Percentiles rank a stretch among this genome's conserved stretches.
These are phyloP conservation scores for Talaromyces albobiverticillius DNA, from an alignment of 2,329 filamentous ascomycete species.

Conservation along the genomic window DNA sequence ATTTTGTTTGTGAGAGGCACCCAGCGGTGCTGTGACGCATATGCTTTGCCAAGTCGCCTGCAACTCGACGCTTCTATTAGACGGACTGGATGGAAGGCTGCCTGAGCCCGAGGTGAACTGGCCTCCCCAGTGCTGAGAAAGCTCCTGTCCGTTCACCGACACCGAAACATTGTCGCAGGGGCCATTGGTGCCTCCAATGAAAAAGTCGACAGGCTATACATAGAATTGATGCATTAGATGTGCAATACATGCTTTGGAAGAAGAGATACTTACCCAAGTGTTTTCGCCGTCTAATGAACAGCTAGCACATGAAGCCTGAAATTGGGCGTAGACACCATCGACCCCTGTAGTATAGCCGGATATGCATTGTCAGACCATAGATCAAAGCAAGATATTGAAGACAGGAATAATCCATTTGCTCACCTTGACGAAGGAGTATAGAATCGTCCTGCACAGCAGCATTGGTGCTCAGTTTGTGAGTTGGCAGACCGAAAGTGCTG, in stretches of 20 bases:
- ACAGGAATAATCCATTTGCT: constrained; percentile 3
- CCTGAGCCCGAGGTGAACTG: constrained; percentile 22
- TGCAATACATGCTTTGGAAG: neutral
- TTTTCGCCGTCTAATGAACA: constrained; percentile 17
- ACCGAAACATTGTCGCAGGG: constrained; percentile 25
- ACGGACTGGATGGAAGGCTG: constrained; percentile 20
- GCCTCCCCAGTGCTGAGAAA: constrained; percentile 24
- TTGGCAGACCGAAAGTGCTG: constrained; percentile 13
- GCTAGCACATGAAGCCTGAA: constrained; percentile 21
- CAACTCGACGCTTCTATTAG: constrained; percentile 17
- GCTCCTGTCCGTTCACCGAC: constrained; percentile 26
- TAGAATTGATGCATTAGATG: constrained; percentile 5
- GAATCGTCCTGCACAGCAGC: constrained; percentile 7
- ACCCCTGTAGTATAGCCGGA: constrained; percentile 21
- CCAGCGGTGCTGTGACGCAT: constrained; percentile 24
- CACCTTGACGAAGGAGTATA: constrained; percentile 18
- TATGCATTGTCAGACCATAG: neutral
- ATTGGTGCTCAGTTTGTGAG: constrained; percentile 16
- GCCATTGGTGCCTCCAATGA: constrained; percentile 22
- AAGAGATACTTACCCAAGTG: constrained; percentile 17
- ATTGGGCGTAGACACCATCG: constrained; percentile 20
- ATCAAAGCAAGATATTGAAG: constrained; percentile 16
- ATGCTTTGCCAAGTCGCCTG: constrained; percentile 25
- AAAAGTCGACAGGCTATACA: constrained; percentile 27
- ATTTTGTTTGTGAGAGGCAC: constrained; percentile 17